Base-by-base conservation (phyloP, 163 green algal genomes). In the Coccomyxa subellipsoidea region DNA sequence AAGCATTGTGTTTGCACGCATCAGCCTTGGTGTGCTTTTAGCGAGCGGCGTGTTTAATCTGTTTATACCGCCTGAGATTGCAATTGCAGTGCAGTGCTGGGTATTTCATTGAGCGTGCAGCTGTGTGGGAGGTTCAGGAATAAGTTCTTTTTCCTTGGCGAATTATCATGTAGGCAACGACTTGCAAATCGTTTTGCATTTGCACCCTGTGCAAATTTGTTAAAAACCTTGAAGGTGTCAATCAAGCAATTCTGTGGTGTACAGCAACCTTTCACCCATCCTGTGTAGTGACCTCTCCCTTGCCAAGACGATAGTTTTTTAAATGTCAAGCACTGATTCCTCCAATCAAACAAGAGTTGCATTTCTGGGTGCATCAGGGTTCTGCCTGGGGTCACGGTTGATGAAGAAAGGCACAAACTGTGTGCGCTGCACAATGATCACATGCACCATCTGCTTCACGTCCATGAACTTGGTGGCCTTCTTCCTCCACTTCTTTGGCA, bases 401-500 rank as follows among this genome's bases (percentile, higher is more conserved):
- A 80, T 59, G 31, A 38, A 27, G 29, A 80, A 59, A 69, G 76
- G 76, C 76, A 80, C 38, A 36, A 80, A 59, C 29, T 35, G 25
- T 12, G 37, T 80, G 29, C 76, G 37, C 76, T 80, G 76, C 38
- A 70, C 29, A 38, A 80, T 36, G 31, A 80, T 29, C 9, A 80
- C n/a, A 29, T 80, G 76, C 8, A 69, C 76, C 76, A 80, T 80
- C 76, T 80, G 76, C 76, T 80, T 69, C 31, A 80, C 29, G 8
- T 80, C 76, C 37, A 80, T 38, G 29, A 35, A 70, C 37, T 69
- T 80, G 12, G 25, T 66, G 10, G 76, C 76, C 37, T 80, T 80
- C 5, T 66, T 59, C 37, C 38, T 35, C 76, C 76, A 80, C 18
- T 12, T 36, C 76, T 69, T 69, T 12, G 76, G 76, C 38, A 80